A percentile compares a stretch with the other conserved stretches of the same genome.
Conservation (phyloP, 163 green algal genomes). For the Scenedesmus sp. region DNA sequence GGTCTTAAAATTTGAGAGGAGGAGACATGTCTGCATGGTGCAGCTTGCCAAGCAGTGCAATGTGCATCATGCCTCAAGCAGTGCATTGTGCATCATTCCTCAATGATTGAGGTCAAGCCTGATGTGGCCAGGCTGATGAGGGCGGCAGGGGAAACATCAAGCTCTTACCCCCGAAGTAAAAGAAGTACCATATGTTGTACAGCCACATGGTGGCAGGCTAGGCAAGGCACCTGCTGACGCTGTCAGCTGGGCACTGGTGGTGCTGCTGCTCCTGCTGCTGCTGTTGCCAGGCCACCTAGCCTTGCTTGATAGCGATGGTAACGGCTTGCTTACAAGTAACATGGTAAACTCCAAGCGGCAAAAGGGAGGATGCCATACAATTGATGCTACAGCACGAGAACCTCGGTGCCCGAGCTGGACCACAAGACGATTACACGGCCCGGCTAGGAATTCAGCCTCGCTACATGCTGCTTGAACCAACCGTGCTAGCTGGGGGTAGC, state of each 20-base stretch:
- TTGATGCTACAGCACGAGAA: not conserved
- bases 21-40: no score
- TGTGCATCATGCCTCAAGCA: no score
- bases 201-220: not conserved
- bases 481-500: no score
- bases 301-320: not conserved
- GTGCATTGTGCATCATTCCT: not conserved
- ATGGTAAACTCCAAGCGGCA: no score
- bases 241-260: not conserved
- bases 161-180: conserved; percentile 34
- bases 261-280: not conserved
- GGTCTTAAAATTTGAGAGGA: no score
- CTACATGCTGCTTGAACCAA: no score
- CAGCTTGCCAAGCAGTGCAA: no score
- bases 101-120: not conserved
- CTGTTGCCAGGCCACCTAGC: not conserved
- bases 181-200: conserved; percentile 48
- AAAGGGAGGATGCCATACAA: not conserved
- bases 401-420: not conserved
- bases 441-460: no score
- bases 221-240: not conserved
- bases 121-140: not conserved
- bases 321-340: no score
- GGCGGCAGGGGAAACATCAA: not conserved
- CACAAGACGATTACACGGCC: not conserved